Percentiles rank a stretch among this genome's conserved stretches.
Evolutionary conservation across 1,284 basidiomycete genomes (phyloP).

Genomic region (Apiotrichum gracile): DNA sequence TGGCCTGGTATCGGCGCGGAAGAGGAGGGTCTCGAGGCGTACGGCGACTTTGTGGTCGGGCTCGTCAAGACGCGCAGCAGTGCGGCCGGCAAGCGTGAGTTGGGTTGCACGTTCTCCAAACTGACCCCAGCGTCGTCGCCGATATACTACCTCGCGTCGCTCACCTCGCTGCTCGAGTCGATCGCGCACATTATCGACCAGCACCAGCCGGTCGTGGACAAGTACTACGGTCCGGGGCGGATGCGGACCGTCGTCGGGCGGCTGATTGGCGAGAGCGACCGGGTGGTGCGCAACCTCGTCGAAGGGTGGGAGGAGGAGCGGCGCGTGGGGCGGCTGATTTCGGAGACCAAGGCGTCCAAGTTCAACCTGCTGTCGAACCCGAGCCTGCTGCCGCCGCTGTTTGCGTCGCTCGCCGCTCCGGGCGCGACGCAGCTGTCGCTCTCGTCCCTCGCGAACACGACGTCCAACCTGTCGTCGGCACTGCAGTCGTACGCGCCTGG

Average conservation of each 20-base stretch:
- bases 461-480: slow-evolving; percentile 48
- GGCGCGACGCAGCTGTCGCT: slow-evolving; percentile 27
- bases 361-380: slow-evolving; percentile 41
- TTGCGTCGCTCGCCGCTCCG: slow-evolving; percentile 21
- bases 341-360: slow-evolving; percentile 43
- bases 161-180: slow-evolving; percentile 89
- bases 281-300: slow-evolving; percentile 68
- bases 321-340: slow-evolving; percentile 45
- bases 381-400: slow-evolving; percentile 33
- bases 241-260: slow-evolving; percentile 75
- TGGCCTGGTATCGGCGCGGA: slow-evolving; percentile 82
- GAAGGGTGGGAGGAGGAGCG: slow-evolving; percentile 88
- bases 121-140: slow-evolving; percentile 68
- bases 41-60: slow-evolving; percentile 86
- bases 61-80: slow-evolving; percentile 74
- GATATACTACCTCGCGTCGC: slow-evolving; percentile 74
- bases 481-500: slow-evolving; percentile 40
- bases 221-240: slow-evolving; percentile 84
- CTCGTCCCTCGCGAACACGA: slow-evolving; percentile 36
- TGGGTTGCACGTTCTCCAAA: slow-evolving; percentile 7
- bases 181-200: slow-evolving; percentile 94
- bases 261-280: slow-evolving; percentile 79
- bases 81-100: slow-evolving; percentile 68
- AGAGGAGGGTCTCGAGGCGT: slow-evolving; percentile 85
- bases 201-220: slow-evolving; percentile 94